These are phyloP conservation scores for Tuber magnatum DNA, from an alignment of 495 filamentous ascomycete genomes.

Conservation along the genomic window DNA sequence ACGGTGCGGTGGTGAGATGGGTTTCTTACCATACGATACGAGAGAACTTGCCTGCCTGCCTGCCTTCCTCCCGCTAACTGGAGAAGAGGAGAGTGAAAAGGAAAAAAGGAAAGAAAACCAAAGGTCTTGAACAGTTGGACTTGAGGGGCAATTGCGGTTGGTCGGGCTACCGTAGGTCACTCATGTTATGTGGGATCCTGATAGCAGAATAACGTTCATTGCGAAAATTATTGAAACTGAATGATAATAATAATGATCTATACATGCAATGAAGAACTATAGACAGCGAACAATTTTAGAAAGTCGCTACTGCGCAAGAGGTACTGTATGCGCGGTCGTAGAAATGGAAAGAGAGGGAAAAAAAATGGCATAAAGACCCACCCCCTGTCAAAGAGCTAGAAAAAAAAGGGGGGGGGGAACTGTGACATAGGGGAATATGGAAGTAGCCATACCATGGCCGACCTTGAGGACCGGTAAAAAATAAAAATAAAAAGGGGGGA, in stretches of 20 bases:
- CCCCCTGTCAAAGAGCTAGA: not conserved
- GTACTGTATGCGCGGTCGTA: not conserved
- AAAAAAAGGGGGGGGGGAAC: not conserved
- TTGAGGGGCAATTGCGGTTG: not conserved
- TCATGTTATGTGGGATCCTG: not conserved
- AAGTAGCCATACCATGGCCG: not conserved
- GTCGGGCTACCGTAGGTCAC: not conserved
- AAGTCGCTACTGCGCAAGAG: not conserved
- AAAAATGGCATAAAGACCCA: not conserved
- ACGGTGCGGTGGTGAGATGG: not conserved
- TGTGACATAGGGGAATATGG: not conserved
- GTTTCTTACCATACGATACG: not conserved
- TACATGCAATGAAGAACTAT: conserved; percentile 1
- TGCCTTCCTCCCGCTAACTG: not conserved
- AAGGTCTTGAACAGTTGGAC: not conserved
- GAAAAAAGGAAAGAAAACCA: not conserved
- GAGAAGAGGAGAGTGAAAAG: not conserved
- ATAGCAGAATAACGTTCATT: not conserved
- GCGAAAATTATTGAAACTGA: not conserved
- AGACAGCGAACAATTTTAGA: not conserved
- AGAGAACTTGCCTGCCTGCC: not conserved
- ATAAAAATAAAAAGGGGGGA: no score
- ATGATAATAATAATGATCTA: not conserved
- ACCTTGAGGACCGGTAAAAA: not conserved
- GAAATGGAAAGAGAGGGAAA: not conserved